Evolutionary conservation across 495 filamentous ascomycete genomes (phyloP), one percentile per base, ranked within the genome.

Genomic region (Staphylotrichum longicolle): DNA sequence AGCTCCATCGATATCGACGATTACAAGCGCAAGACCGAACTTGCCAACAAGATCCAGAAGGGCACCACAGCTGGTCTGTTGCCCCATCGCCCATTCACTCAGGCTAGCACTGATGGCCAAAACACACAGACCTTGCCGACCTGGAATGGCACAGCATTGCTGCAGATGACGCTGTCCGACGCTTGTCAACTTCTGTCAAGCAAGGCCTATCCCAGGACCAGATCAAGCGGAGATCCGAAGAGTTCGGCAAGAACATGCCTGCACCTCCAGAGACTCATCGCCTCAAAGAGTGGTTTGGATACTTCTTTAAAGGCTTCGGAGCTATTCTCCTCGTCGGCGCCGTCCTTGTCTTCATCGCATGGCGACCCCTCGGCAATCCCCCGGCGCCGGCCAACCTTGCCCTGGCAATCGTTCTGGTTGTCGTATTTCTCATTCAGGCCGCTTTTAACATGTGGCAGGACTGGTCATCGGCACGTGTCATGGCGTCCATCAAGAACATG

Each of bases 301-400:
- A 91, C 68, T 81, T 90, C 68, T 91, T 89, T 68, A 85, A 83
- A 54, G 88, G 88, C 27, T 90, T 90, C 64, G 85, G 88, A 3
- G 78, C 83, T 3, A 44, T 90, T 34, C 80, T 90, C 6, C 74
- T 88, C 5, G 68, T 84, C 37, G 86, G 85, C 12, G 74, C 78
- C 32, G 79, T 89, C 33, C 77, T 91, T 5, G 84, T 89, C 53
- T 87, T 88, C 65, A 68, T 90, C 46, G 78, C 83, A 7, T 90
- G 86, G 86, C 86, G 84, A 49, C 88, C 88, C 5, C 82, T 90
- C 0, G 86, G 87, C 1, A 53, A 88, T 10, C 88, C 87, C 2
- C 88, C 88, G 1, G 73, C 83, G 0, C 55, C 74, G 15, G 83
- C 86, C 6, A 90, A 91, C 66, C 70, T 90, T 15, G 87, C 85